Base-by-base conservation (phyloP, 75 land plant species). In the Cunninghamia lanceolata region DNA sequence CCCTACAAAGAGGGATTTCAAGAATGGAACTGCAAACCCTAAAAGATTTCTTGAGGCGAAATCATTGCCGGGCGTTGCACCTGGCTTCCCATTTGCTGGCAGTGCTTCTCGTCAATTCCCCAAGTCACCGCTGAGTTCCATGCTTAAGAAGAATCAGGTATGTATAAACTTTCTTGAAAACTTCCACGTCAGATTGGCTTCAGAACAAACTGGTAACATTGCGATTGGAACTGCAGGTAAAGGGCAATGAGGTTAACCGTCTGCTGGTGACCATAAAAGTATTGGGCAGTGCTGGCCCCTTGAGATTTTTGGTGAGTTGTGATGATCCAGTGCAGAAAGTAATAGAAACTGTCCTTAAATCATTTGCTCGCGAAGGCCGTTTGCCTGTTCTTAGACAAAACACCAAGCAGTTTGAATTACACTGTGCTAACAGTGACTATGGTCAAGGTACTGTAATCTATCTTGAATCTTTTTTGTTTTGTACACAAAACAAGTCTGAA, bases 331-430 rank as follows among this genome's bases (percentile, higher is more conserved):
- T 92, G 34, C 87, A 84, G 9, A 82, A 85, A 19, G 89, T 95
- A 1, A 90, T 95, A 11, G 92, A 88, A 32, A 90, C 87, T 36
- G 92, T 92, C 14, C 86, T 95, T 30, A 91, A 88, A 85, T 80
- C 46, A 43, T 43, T 6, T 43, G 46, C 46, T 43, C 46, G 46
- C 46, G 46, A 43, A 43, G 46, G 46, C 8, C 46, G 63, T 56
- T 19, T 56, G 46, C 46, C 95, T 2, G 83, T 94, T 81, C 93
- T 95, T 19, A 91, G 95, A 0, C 86, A 89, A 42, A 87, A 91
- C 90, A 36, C 81, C 68, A 87, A 90, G 15, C 68, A 87, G 42
- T 92, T 95, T 85, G 73, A 92, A 19, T 94, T 95, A 40, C 94
- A 92, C 82, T 84, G 85, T 85, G 86, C 93, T 85, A 87, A 88